phyloP scores from a whole-genome alignment of 2,329 filamentous ascomycete species.

The Pseudocercospora eumusae region DNA sequence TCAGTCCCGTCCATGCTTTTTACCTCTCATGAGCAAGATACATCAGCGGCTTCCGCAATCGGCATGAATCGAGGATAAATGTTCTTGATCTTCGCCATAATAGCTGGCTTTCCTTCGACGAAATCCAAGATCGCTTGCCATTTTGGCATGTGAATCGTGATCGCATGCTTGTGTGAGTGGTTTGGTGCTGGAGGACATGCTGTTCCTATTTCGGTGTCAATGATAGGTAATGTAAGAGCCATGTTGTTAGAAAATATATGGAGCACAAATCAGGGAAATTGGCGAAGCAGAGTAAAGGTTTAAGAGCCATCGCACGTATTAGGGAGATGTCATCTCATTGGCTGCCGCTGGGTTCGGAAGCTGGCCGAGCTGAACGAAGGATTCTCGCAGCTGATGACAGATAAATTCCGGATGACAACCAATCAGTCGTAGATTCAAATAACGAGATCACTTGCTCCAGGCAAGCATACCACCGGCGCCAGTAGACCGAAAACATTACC shows the following conservation, averaged over 20 bases:
- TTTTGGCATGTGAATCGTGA: slow-evolving; percentile 9
- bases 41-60: neutral
- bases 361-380: neutral
- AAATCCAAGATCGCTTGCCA: slow-evolving; percentile 12
- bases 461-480: neutral
- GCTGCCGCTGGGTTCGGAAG: neutral
- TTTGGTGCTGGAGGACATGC: slow-evolving; percentile 5
- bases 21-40: neutral
- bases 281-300: neutral
- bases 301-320: neutral
- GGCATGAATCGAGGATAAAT: slow-evolving; percentile 6
- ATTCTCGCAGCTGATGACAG: neutral
- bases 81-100: slow-evolving; percentile 10
- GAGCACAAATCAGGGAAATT: neutral
- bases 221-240: neutral
- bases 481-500: neutral
- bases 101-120: neutral
- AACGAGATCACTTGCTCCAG: neutral
- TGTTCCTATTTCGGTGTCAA: neutral
- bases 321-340: neutral
- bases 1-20: neutral
- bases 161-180: slow-evolving; percentile 1
- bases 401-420: neutral
- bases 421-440: neutral
- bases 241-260: neutral